phyloP scores from a whole-genome alignment of 768 basidiomycete species.

The Gelatoporia subvermispora region DNA sequence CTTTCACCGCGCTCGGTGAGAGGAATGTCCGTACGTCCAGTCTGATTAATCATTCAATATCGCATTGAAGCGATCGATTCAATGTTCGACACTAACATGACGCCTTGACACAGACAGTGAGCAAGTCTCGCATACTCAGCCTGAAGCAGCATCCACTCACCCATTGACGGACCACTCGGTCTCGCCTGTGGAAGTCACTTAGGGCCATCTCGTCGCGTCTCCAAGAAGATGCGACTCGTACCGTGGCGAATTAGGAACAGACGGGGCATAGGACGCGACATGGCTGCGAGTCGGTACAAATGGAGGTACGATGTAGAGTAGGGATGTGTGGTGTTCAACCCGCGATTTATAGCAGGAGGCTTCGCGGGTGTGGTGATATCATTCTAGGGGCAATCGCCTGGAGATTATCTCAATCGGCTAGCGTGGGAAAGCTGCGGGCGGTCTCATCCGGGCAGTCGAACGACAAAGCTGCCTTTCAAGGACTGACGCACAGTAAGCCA shows the following conservation, averaged over 20 bases:
- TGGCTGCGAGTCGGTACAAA: slow-evolving; percentile 1
- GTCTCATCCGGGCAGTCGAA: too few relatives aligned
- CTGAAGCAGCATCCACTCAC: slow-evolving; percentile 31
- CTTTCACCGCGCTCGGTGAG: slow-evolving; percentile 73
- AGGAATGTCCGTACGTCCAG: slow-evolving; percentile 84
- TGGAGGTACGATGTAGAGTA: too few relatives aligned
- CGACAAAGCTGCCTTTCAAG: too few relatives aligned
- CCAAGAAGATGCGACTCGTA: slow-evolving; percentile 7
- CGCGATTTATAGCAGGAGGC: too few relatives aligned
- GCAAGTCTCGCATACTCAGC: slow-evolving; percentile 2
- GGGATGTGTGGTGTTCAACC: too few relatives aligned
- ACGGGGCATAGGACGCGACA: slow-evolving; percentile 37
- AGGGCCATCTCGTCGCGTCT: not conserved
- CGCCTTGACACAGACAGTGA: slow-evolving; percentile 36
- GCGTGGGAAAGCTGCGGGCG: too few relatives aligned
- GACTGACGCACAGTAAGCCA: too few relatives aligned
- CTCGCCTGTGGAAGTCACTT: slow-evolving; percentile 49
- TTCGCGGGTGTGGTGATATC: too few relatives aligned
- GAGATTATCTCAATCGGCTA: too few relatives aligned
- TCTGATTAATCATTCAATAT: slow-evolving; percentile 40
- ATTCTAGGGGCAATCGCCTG: too few relatives aligned
- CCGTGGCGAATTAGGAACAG: slow-evolving; percentile 54
- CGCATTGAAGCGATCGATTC: not conserved
- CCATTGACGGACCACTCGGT: slow-evolving; percentile 94
- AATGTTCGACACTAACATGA: slow-evolving; percentile 51